Percentiles rank a stretch among this genome's conserved stretches.
phyloP scores from a whole-genome alignment of 2,329 filamentous ascomycete genomes.

The Davidsoniella eucalypti region DNA sequence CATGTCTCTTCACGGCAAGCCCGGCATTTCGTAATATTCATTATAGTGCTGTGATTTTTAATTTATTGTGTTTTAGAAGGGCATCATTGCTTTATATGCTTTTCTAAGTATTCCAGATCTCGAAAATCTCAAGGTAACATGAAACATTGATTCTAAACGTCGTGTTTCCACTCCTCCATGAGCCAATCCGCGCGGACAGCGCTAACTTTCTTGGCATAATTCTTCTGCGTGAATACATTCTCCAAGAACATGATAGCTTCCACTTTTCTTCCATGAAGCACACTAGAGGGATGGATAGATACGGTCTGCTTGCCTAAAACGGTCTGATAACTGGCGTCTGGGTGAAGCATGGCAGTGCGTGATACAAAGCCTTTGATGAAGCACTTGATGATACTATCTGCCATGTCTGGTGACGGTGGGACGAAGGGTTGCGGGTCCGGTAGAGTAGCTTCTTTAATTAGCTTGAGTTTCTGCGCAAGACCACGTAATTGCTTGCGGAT shows the following conservation, averaged over 20 bases:
- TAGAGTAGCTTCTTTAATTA: slow-evolving; percentile 27
- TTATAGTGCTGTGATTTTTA: no score
- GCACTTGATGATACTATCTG: slow-evolving; percentile 38
- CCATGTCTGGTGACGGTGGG: slow-evolving; percentile 36
- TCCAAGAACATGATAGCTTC: slow-evolving; percentile 55
- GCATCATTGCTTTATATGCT: background rate
- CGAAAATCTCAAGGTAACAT: background rate
- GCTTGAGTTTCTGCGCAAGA: slow-evolving; percentile 35
- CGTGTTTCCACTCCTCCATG: slow-evolving; percentile 28
- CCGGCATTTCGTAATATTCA: no score
- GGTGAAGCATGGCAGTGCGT: slow-evolving; percentile 43
- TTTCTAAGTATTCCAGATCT: background rate
- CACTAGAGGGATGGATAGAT: slow-evolving; percentile 45
- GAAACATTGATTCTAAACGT: background rate
- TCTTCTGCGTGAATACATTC: slow-evolving; percentile 49
- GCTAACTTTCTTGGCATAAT: slow-evolving; percentile 50
- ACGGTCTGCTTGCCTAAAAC: slow-evolving; percentile 43
- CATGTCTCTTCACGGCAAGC: no score
- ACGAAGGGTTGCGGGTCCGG: slow-evolving; percentile 39
- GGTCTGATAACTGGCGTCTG: slow-evolving; percentile 45
- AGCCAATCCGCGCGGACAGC: slow-evolving; percentile 45
- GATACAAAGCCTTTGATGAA: slow-evolving; percentile 45
- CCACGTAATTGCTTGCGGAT: slow-evolving; percentile 45
- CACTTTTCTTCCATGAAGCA: slow-evolving; percentile 43
- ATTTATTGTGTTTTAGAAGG: background rate